phyloP scores from a whole-genome alignment of 345 rosid genomes.

The Gossypium raimondii region DNA sequence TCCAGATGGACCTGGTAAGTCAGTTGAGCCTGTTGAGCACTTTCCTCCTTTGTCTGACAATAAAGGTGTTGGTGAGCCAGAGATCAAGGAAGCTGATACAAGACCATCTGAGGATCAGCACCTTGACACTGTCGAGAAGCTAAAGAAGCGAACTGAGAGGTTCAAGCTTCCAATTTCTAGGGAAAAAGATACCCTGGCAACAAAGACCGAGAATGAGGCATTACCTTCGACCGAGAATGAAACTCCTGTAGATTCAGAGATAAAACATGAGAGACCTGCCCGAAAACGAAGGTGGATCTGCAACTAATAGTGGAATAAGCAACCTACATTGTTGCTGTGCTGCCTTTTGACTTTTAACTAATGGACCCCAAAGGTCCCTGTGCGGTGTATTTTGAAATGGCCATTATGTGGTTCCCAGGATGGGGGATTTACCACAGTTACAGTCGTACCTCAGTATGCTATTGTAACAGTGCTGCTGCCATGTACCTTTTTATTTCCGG shows the following conservation, averaged over 20 bases:
- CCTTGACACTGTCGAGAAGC: slow-evolving; percentile 86
- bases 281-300: slow-evolving; percentile 88
- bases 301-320: slow-evolving; percentile 31
- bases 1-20: slow-evolving; percentile 35
- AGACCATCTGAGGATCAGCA: slow-evolving; percentile 63
- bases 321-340: slow-evolving; percentile 7
- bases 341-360: not conserved
- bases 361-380: slow-evolving; percentile 12
- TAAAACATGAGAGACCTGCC: slow-evolving; percentile 85
- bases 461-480: slow-evolving; percentile 25
- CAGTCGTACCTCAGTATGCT: not conserved
- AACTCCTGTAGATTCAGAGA: slow-evolving; percentile 51
- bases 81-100: slow-evolving; percentile 50
- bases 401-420: slow-evolving; percentile 14
- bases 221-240: slow-evolving; percentile 50
- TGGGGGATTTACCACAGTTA: slow-evolving; percentile 19
- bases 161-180: slow-evolving; percentile 90
- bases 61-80: slow-evolving; percentile 40
- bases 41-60: slow-evolving; percentile 37
- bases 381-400: slow-evolving; percentile 6
- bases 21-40: slow-evolving; percentile 33
- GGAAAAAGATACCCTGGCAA: slow-evolving; percentile 52
- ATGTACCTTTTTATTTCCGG: slow-evolving; percentile 15
- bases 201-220: slow-evolving; percentile 61
- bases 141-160: slow-evolving; percentile 96